A percentile compares a stretch with the other conserved stretches of the same genome.
These are phyloP conservation scores for Cyclocybe cylindracea DNA, from an alignment of 768 basidiomycete genomes.

Conservation along the genomic window DNA sequence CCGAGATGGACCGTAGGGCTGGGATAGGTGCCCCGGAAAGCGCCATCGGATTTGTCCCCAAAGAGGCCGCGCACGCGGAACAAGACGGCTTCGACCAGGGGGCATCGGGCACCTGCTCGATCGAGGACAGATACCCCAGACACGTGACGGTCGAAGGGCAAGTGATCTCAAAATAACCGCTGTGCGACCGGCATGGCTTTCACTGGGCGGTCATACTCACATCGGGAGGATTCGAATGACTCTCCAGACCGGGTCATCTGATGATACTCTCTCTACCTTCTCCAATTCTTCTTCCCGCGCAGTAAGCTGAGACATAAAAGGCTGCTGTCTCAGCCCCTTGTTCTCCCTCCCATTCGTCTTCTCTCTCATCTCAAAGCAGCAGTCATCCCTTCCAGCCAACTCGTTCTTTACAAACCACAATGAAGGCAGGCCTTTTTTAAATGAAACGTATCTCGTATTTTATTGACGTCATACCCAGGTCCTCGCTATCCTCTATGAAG, in stretches of 20 bases:
- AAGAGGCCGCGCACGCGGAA: conserved; percentile 11
- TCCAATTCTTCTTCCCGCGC: conserved; percentile 9
- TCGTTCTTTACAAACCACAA: conserved; percentile 7
- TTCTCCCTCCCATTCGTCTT: conserved; percentile 1
- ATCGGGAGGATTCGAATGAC: conserved; percentile 18
- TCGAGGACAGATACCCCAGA: not conserved
- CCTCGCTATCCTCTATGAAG: conserved; percentile 75
- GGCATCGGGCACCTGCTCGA: not conserved
- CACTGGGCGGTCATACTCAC: not conserved
- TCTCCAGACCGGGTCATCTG: conserved; percentile 16
- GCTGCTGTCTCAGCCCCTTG: not conserved
- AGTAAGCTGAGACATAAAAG: conserved; percentile 20
- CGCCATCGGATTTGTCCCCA: not conserved
- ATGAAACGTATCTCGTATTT: conserved; percentile 1
- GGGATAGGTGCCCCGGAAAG: not conserved
- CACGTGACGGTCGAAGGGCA: conserved; percentile 10
- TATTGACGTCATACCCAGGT: conserved; percentile 40
- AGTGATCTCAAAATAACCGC: no score
- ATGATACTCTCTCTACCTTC: conserved; percentile 8
- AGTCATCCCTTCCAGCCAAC: conserved; percentile 1
- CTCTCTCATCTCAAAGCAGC: not conserved
- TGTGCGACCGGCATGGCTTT: no score
- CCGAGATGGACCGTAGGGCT: no score
- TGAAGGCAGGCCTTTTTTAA: conserved; percentile 17
- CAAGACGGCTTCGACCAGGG: conserved; percentile 15